Percentiles rank a stretch among this genome's conserved stretches.
Evolutionary conservation across 2,329 filamentous ascomycete genomes (phyloP).

Genomic region (Tolypocladium nubicola): DNA sequence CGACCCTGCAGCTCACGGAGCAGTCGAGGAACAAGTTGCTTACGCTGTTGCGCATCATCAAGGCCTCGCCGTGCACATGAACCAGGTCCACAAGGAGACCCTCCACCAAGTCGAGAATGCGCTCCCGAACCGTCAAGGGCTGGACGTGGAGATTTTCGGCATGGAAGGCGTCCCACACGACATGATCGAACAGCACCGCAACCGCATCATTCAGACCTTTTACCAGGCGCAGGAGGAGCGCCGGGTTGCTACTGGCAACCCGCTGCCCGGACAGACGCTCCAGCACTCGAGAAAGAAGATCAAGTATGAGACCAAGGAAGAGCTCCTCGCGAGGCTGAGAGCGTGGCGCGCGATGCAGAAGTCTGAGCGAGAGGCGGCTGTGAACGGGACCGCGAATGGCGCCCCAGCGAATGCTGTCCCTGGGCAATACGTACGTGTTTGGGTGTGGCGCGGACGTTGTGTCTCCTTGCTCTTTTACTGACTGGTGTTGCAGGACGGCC

Average conservation of each 20-base stretch:
- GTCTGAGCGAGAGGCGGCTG: conserved; percentile 40
- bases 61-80: conserved; percentile 96
- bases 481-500: neutral
- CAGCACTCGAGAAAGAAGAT: conserved; percentile 62
- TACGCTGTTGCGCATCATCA: conserved; percentile 2
- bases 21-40: neutral
- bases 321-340: conserved; percentile 70
- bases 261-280: conserved; percentile 52
- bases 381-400: conserved; percentile 32
- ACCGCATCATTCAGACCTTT: conserved; percentile 75
- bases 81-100: conserved; percentile 94
- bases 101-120: conserved; percentile 86
- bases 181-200: conserved; percentile 70
- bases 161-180: conserved; percentile 95
- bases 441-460: neutral
- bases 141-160: conserved; percentile 93
- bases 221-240: conserved; percentile 79
- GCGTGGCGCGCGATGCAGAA: conserved; percentile 63
- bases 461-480: neutral
- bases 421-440: conserved; percentile 45
- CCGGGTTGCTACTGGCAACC: conserved; percentile 74
- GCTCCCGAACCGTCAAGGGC: conserved; percentile 69
- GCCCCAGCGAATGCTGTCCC: conserved; percentile 32
- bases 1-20: neutral
- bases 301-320: conserved; percentile 60